Percentiles rank a stretch among this genome's conserved stretches.
Evolutionary conservation across 2,329 filamentous ascomycete species (phyloP).

Genomic region (Myriosclerotinia curreyana): DNA sequence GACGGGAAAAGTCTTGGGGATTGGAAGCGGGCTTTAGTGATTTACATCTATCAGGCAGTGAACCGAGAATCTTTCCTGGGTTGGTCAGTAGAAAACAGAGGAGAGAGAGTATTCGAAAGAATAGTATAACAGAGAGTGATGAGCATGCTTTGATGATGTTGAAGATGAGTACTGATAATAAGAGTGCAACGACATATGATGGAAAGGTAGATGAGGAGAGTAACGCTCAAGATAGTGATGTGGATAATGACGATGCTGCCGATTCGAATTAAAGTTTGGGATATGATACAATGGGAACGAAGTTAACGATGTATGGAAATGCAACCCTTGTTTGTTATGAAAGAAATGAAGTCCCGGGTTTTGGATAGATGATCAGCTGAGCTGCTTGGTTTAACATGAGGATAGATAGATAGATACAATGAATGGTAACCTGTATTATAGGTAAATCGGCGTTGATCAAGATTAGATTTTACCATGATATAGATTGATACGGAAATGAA

Average conservation of each 20-base stretch:
- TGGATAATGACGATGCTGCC: slow-evolving; percentile 10
- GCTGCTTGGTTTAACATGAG: too few species aligned
- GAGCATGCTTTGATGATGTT: slow-evolving; percentile 23
- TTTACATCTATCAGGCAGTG: slow-evolving; percentile 53
- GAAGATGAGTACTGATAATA: neutral
- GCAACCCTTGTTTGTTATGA: neutral
- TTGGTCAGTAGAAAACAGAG: slow-evolving; percentile 50
- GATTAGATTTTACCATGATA: too few species aligned
- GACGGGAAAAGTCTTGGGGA: slow-evolving; percentile 42
- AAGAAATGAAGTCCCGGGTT: too few species aligned
- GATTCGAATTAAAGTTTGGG: slow-evolving; percentile 10
- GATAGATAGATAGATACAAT: too few species aligned
- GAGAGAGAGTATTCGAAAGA: slow-evolving; percentile 32
- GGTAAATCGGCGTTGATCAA: too few species aligned
- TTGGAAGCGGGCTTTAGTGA: slow-evolving; percentile 43
- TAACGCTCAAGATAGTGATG: neutral
- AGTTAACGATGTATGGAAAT: neutral
- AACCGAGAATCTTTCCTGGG: slow-evolving; percentile 70
- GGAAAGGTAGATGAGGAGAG: slow-evolving; percentile 16
- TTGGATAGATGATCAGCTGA: too few species aligned
- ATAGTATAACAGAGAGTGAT: slow-evolving; percentile 35
- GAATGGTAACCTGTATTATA: too few species aligned
- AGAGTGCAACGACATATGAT: slow-evolving; percentile 9
- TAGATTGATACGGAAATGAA: too few species aligned
- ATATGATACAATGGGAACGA: neutral